These are phyloP conservation scores for Daldinia vernicosa DNA, from an alignment of 495 filamentous ascomycete genomes.

Conservation along the genomic window DNA sequence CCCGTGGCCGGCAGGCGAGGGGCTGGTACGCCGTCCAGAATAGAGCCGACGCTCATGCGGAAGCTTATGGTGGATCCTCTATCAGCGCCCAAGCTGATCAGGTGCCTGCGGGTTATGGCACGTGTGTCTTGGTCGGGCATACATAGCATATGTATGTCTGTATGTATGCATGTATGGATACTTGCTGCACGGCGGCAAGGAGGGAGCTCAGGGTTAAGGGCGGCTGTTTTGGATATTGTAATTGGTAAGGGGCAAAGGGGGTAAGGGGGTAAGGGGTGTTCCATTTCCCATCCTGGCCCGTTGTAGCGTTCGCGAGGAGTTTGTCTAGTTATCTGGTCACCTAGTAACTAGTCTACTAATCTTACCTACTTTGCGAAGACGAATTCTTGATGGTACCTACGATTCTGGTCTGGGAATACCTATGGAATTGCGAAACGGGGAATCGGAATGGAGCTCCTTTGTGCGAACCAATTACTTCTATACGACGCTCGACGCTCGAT, in stretches of 20 bases:
- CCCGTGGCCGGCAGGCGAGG: conserved; percentile 1
- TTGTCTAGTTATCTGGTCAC: background rate
- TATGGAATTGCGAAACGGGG: conserved; percentile 1
- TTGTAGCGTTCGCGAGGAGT: conserved; percentile 1
- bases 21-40: conserved; percentile 10
- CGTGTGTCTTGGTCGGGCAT: conserved; percentile 35
- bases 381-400: background rate
- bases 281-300: background rate
- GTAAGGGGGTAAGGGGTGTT: background rate
- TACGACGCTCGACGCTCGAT: conserved; percentile 1
- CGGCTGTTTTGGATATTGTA: conserved; percentile 41
- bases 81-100: conserved; percentile 37
- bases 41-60: conserved; percentile 12
- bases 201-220: conserved; percentile 31
- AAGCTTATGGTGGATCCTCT: conserved; percentile 24
- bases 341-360: background rate
- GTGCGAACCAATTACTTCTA: conserved; percentile 1
- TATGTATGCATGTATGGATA: background rate
- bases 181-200: conserved; percentile 30
- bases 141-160: conserved; percentile 24
- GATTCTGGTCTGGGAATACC: background rate
- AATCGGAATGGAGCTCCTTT: conserved; percentile 2
- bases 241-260: background rate
- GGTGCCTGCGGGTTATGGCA: conserved; percentile 27
- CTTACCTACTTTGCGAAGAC: background rate